Evolutionary conservation across 768 basidiomycete genomes (phyloP).

Genomic region (Pleurotus pulmonarius): DNA sequence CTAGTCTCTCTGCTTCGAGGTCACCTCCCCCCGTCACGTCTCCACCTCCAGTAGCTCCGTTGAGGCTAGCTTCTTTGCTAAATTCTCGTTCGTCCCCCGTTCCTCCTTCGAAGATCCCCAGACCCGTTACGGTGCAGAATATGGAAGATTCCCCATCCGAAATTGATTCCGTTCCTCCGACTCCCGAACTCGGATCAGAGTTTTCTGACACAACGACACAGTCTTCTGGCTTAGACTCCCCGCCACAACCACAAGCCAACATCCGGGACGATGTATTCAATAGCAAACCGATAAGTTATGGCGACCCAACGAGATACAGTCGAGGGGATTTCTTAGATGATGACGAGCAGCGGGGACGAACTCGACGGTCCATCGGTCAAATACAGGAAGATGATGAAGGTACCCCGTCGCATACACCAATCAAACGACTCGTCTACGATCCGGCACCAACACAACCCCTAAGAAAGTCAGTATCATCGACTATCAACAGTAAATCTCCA

Average conservation of each 20-base stretch:
- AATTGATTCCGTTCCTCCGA: constrained; percentile 31
- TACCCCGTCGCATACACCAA: constrained; percentile 30
- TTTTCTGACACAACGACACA: constrained; percentile 55
- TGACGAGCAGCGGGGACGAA: constrained; percentile 22
- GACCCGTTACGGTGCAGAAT: background rate
- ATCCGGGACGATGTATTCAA: constrained; percentile 20
- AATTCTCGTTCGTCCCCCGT: background rate
- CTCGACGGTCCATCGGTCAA: constrained; percentile 23
- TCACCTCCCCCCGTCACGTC: constrained; percentile 9
- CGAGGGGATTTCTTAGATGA: constrained; percentile 23
- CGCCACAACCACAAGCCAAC: constrained; percentile 26
- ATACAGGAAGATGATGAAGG: constrained; percentile 12
- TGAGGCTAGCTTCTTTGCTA: background rate
- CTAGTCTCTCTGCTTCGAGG: constrained; percentile 15
- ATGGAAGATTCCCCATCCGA: background rate
- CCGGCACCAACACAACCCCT: background rate
- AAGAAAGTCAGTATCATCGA: background rate
- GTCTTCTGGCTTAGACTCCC: constrained; percentile 51
- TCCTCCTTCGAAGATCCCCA: constrained; percentile 1
- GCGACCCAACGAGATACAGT: constrained; percentile 10
- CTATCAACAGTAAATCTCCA: background rate
- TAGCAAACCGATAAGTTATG: constrained; percentile 11
- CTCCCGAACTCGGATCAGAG: constrained; percentile 60
- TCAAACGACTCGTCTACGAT: constrained; percentile 4
- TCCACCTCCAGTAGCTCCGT: background rate